Evolutionary conservation across 1,139 yeast genomes (phyloP), one percentile per base, ranked within the genome.

Genomic region (Geotrichum fermentans): DNA sequence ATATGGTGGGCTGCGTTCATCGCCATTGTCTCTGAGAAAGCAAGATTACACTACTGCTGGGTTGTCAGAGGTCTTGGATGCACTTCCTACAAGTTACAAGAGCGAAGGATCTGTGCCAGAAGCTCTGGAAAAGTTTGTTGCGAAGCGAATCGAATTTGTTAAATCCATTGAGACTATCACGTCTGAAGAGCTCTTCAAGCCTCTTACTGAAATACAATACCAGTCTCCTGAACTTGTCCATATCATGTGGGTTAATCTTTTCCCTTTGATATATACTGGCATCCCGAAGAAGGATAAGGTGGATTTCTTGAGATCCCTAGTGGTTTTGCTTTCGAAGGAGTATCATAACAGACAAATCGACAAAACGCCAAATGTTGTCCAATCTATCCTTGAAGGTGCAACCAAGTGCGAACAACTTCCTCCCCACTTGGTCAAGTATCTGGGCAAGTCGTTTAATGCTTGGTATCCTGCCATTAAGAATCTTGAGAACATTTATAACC

Each of bases 401-500:
- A 56, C 63, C 4, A 72, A 76, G 52, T 82, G 94, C 55, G 79
- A 82, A 16, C 83, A 78, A 22, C 66, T 88, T n/a, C 98, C 99
- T 4, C 97, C 99, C 3, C 96, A 92, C 66, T 76, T 95, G 32
- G 82, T 90, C 43, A 95, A 90, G 63, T 89, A 90, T 58, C 71
- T 92, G 40, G 97, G 96, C 10, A 75, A 83, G 48, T 84, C 92
- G 52, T 92, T 84, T 65, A 82, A 87, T 64, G 83, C 95, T 1
- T 92, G 98, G 97, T 84, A 89, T 56, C 85, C 88, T 49, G 88
- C 96, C 10, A 80, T 94, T 43, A 81, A 83, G 52, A 77, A 89
- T 17, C 71, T 92, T 54, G 98, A 94, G 61, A 78, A 79, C 35
- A 81, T 86, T 45, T 90, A 85, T 57, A 73, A 73, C 17, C 77